Percentiles rank a stretch among this genome's conserved stretches.
These are phyloP conservation scores for Phanerochaete sordida DNA, from an alignment of 768 basidiomycete genomes.

Conservation along the genomic window DNA sequence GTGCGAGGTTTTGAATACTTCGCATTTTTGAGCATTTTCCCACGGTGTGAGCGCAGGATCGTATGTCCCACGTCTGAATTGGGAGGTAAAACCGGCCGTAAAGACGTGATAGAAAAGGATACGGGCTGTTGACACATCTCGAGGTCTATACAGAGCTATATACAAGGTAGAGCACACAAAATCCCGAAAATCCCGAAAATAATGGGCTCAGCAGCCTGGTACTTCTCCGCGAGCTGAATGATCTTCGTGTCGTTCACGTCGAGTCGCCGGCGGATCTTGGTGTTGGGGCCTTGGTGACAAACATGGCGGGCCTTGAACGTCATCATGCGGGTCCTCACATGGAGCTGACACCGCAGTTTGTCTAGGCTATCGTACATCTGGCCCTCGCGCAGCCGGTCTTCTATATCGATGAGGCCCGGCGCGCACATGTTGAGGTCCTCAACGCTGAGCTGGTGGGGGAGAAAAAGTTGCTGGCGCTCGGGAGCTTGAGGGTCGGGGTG, in stretches of 20 bases:
- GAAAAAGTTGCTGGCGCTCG: constrained; percentile 14
- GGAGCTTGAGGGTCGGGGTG: not conserved
- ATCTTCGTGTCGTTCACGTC: constrained; percentile 1
- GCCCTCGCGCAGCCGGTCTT: constrained; percentile 13
- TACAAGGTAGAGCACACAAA: too few relatives aligned
- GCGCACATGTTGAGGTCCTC: constrained; percentile 4
- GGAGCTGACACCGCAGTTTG: constrained; percentile 14
- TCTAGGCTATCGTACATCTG: constrained; percentile 15
- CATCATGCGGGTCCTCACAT: constrained; percentile 12
- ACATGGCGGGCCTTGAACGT: constrained; percentile 12
- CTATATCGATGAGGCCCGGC: not conserved
- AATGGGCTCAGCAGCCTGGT: too few relatives aligned
- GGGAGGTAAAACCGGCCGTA: too few relatives aligned
- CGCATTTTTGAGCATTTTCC: too few relatives aligned
- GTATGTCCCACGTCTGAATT: too few relatives aligned
- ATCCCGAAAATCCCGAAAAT: too few relatives aligned
- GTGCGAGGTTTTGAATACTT: too few relatives aligned
- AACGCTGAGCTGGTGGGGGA: constrained; percentile 19
- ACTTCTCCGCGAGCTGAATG: not conserved
- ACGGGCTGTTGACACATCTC: too few relatives aligned
- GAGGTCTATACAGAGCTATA: too few relatives aligned
- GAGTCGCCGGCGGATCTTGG: constrained; percentile 1
- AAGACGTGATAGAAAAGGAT: too few relatives aligned
- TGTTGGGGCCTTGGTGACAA: constrained; percentile 12
- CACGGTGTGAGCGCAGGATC: too few relatives aligned